Evolutionary conservation across 495 filamentous ascomycete species (phyloP).

Genomic region (Hypoxylon lenormandii): DNA sequence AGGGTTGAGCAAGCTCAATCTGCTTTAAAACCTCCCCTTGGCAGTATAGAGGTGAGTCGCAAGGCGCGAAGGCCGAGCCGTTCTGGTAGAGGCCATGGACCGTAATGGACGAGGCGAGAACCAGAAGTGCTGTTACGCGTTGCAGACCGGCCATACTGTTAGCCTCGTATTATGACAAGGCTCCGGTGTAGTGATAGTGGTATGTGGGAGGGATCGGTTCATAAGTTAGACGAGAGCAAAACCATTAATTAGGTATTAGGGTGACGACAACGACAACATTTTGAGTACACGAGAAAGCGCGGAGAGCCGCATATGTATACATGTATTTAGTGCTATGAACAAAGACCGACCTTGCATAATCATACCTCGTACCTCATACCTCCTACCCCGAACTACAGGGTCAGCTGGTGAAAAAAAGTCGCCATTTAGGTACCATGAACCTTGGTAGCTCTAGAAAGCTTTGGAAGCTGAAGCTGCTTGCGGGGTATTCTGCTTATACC

Average conservation of each 20-base stretch:
- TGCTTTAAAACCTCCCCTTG: constrained; percentile 61
- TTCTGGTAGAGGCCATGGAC: constrained; percentile 58
- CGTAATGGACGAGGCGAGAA: constrained; percentile 33
- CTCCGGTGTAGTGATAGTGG: constrained; percentile 1
- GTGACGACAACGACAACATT: neutral
- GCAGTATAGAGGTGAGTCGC: constrained; percentile 65
- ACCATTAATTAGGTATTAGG: neutral
- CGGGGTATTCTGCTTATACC: constrained; percentile 22
- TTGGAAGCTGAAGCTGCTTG: constrained; percentile 24
- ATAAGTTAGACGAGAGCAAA: neutral
- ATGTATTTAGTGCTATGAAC: neutral
- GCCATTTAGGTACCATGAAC: neutral
- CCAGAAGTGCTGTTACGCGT: constrained; percentile 39
- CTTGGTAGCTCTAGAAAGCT: constrained; percentile 5
- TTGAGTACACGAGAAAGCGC: neutral
- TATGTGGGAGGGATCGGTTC: neutral
- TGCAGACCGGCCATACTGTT: constrained; percentile 32
- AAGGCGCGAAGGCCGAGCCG: constrained; percentile 61
- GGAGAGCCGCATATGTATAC: neutral
- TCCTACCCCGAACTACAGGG: constrained; percentile 1
- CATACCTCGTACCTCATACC: neutral
- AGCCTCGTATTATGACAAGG: constrained; percentile 18
- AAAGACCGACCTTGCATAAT: constrained; percentile 1
- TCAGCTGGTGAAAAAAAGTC: neutral
- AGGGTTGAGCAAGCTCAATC: constrained; percentile 62